Base-by-base conservation (phyloP, 2,329 filamentous ascomycete species). In the Byssothecium circinans region DNA sequence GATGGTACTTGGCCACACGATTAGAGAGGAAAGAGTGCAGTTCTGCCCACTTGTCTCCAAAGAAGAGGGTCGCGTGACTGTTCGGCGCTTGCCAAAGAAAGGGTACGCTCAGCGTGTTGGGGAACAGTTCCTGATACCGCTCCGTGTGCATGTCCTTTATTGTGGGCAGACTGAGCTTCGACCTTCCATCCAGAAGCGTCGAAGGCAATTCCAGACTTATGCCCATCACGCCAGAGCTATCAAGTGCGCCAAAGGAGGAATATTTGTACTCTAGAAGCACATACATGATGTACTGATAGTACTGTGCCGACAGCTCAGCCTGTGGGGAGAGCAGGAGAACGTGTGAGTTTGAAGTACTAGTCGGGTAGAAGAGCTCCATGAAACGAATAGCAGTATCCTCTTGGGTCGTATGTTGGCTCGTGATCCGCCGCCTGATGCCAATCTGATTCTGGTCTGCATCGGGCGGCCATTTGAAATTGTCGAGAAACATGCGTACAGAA, bases 51-150 rank as follows among this genome's bases (percentile, higher is more conserved):
- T 87, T 91, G 39, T 90, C 83, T 35, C 91, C 91, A 46, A 94
- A 84, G 65, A 92, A 86, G 8, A 99, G 77, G 10, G 85, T 82
- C 1, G 92, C 91, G 54, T 94, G 87, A 62, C 86, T 89, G 55
- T 85, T 88, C 4, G 92, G 91, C 2, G 85, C 83, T 70, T 96
- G 88, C 86, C 91, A 96, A 8, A 95, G 75, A 61, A 95, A 95
- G 0, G 87, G 78, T 0, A 81, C 79, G 25, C 46, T 60, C 4
- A 72, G 41, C 4, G 68, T 60, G 22, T 70, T 59, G 4, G 59
- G 42, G 38, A 54, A 61, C 23, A 58, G 30, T 18, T 56, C 54
- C 8, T 61, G 54, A 37, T 68, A 66, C 20, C 65, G 62, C 8
- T 66, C 54, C 11, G 55, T 57, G 47, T 64, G 54, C 77, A 79